Evolutionary conservation across 306 rosid genomes (phyloP), one percentile per base, ranked within the genome.

Genomic region (Amphicarpaea edgeworthii): DNA sequence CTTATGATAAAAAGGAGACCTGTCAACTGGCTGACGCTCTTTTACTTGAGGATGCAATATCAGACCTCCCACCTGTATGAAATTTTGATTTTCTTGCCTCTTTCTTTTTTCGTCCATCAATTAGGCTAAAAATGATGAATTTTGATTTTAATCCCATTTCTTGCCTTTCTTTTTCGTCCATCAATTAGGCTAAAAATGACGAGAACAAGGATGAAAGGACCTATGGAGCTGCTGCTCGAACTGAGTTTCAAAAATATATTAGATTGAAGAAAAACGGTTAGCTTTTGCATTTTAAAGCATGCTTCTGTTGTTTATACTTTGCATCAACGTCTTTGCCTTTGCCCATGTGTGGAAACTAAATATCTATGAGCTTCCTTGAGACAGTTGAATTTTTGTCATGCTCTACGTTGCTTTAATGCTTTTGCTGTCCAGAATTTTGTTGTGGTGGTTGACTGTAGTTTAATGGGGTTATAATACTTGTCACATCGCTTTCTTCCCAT

Each of bases 31-130:
- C 70, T 1, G 67, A 15, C 0, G 84, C 86, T n/a, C 68, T 85
- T 6, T 37, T 40, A 28, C 88, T 85, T 50, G 55, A 62, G 15
- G 86, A 82, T 67, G 86, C 86, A 34, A 34, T 85, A 66, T 54
- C 77, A 6, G 88, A 85, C 68, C 88, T 85, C 26, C 88, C 88
- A 42, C 28, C 72, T 0, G 88, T 85, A 75, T 4, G 84, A n/a
- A 60, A 19, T 24, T 45, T 67, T 68, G 54, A 14, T 61, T 38
- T 77, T 73, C 32, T 59, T 54, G 12, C 16, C 57, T 20, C n/a
- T n/a, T 0, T 12, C 46, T 16, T 16, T 26, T 45, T 8, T n/a
- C 14, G 7, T 12, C 8, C 11, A 8, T 58, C 20, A 67, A 49
- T 20, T 32, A 85, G 86, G 77, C 76, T 43, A 1, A 60, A 38